Base-by-base conservation (phyloP, 2,329 filamentous ascomycete genomes). In the Colletotrichum gigasporum region DNA sequence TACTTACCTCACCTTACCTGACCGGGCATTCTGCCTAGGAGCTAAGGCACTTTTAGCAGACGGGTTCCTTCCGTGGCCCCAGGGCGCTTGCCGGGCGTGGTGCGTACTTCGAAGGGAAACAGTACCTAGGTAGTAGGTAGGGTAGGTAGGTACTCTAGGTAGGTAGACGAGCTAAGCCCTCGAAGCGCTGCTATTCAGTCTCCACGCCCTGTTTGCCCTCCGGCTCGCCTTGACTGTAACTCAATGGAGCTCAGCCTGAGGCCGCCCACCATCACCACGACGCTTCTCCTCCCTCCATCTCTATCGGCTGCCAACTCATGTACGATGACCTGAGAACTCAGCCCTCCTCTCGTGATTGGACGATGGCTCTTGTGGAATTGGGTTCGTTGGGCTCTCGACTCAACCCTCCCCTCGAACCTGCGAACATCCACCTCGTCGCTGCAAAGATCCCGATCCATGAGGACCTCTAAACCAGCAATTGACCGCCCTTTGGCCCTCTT, bases 361-460 rank as follows among this genome's bases (percentile, higher is more conserved):
- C 55, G 35, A 16, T 48, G 20, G 6, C 14, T 42, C 14, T 41
- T 56, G 58, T 45, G 53, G 61, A 24, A 28, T 63, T 60, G 55
- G 61, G 61, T 59, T 63, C 60, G 60, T 63, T 60, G 39, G 61
- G 61, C 61, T 63, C 47, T 30, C 54, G 37, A 56, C 39, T 42
- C 14, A 37, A 50, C 28, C 37, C 22, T 44, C 32, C 32, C 41
- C 35, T 34, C 61, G 54, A 53, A 54, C 56, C 47, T 30, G 61
- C 32, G 28, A 61, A 48, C 55, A 53, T 61, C 48, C 55, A 54
- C 61, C 30, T 61, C n/a, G 22, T 53, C 24, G 22, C 47, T 61
- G 61, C 48, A 53, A n/a, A 44, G 7, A 39, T 47, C 41, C 56
- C 12, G 10, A 24, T 47, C 26, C 39, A 34, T 52, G 41, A 60